Evolutionary conservation across 306 rosid genomes (phyloP), one percentile per base, ranked within the genome.

Genomic region (Morella rubra): DNA sequence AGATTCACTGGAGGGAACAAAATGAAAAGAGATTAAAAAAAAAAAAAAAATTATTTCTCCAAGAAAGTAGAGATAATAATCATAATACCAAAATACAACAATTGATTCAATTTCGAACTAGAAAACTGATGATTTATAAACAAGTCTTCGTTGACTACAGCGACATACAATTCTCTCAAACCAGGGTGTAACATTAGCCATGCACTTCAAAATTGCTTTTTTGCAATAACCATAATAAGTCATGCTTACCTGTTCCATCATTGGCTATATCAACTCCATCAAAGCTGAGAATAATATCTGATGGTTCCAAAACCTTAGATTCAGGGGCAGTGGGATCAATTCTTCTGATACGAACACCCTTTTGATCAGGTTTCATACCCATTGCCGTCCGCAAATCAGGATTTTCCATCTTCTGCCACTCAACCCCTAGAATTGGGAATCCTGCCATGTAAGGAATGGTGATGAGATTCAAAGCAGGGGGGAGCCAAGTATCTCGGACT

Each of bases 401-500:
- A 83, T 96, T 96, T 86, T 93, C 98, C 99, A 93, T 96, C 81
- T 96, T 96, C 89, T 96, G 99, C 97, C 99, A 96, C 91, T 96
- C 98, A 77, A 96, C 84, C 69, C 96, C 96, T 56, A 96, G 99
- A 83, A 91, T 86, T 68, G 99, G 99, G 81, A 96, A 92, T 66
- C 99, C 99, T 95, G 65, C 44, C 64, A 77, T 44, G 49, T 68
- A 22, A 64, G 53, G 66, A 73, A 72, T 16, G 16, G 42, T 77
- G 60, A 79, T 18, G 11, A 41, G 71, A 66, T 41, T 66, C 32
- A 66, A 66, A 16, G 13, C 64, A 13, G 60, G 18, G 59, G 46
- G 62, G 7, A 51, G 41, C 9, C 68, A 15, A 73, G 37, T 58
- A 61, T 20, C 24, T 51, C 37, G 5, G 41, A 59, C 27, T 59